A percentile compares a stretch with the other conserved stretches of the same genome.
Evolutionary conservation across 106 monocot species (phyloP).

Genomic region (Posidonia australis): DNA sequence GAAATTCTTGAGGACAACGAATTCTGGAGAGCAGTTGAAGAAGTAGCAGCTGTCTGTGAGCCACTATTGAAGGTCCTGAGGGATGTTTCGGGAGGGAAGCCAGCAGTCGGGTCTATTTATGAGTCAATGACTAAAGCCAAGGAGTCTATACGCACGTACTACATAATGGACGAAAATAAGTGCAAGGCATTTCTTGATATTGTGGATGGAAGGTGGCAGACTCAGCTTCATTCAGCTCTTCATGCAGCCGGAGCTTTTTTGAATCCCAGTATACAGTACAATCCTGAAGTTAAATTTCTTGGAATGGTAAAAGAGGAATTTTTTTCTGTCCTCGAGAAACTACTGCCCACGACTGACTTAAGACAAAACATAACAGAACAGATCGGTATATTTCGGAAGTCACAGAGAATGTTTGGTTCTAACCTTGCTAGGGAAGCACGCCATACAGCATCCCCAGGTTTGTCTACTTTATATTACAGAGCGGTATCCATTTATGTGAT

Average conservation of each 20-base stretch:
- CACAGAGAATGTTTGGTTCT: constrained; percentile 89
- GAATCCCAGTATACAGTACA: constrained; percentile 93
- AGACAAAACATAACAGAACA: constrained; percentile 70
- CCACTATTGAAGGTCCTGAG: constrained; percentile 75
- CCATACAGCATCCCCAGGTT: constrained; percentile 60
- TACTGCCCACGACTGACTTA: constrained; percentile 53
- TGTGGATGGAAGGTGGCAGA: constrained; percentile 73
- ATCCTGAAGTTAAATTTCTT: constrained; percentile 84
- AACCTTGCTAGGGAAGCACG: constrained; percentile 87
- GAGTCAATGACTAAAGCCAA: constrained; percentile 83
- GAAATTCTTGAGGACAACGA: constrained; percentile 70
- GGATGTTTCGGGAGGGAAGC: constrained; percentile 79
- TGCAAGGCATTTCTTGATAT: constrained; percentile 81
- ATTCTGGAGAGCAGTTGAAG: constrained; percentile 82
- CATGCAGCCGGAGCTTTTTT: constrained; percentile 86
- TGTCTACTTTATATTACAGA: not conserved
- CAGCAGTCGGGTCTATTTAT: constrained; percentile 73
- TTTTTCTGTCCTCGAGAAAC: constrained; percentile 60
- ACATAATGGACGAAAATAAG: constrained; percentile 96
- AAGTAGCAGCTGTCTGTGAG: constrained; percentile 72
- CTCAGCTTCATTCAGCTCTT: constrained; percentile 75
- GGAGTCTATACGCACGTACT: constrained; percentile 89
- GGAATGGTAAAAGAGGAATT: constrained; percentile 72
- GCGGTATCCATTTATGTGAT: not conserved
- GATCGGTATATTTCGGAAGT: constrained; percentile 61